Evolutionary conservation across 208 protist genomes (phyloP).

Genomic region (Trypanosoma brucei): DNA sequence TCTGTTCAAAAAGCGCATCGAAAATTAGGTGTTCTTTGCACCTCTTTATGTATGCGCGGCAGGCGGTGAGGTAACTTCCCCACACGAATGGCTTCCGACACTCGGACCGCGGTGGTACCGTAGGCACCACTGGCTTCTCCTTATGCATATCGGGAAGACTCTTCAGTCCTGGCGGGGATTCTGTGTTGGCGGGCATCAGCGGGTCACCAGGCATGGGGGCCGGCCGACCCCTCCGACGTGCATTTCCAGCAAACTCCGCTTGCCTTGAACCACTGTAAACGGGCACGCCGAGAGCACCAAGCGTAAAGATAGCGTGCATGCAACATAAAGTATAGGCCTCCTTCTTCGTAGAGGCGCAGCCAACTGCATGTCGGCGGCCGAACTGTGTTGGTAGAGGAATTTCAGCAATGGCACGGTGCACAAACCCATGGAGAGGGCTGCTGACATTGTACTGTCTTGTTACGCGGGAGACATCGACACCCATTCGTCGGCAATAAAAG

Average conservation of each 20-base stretch:
- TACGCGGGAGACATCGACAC: constrained; percentile 47
- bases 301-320: constrained; percentile 46
- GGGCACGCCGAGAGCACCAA: constrained; percentile 57
- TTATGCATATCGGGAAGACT: constrained; percentile 16
- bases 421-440: constrained; percentile 29
- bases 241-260: constrained; percentile 32
- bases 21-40: constrained; percentile 16
- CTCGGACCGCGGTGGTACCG: constrained; percentile 20
- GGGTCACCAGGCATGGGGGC: constrained; percentile 28
- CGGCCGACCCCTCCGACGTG: constrained; percentile 21
- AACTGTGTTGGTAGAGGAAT: constrained; percentile 50
- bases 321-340: constrained; percentile 49
- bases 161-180: constrained; percentile 58
- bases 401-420: constrained; percentile 76
- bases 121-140: constrained; percentile 12
- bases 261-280: constrained; percentile 47
- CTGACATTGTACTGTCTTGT: constrained; percentile 66
- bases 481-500: constrained; percentile 34
- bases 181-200: constrained; percentile 23
- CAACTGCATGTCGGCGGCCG: constrained; percentile 61
- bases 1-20: constrained; percentile 27
- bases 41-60: constrained; percentile 29
- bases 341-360: constrained; percentile 51
- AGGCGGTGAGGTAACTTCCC: constrained; percentile 25
- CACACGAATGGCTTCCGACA: constrained; percentile 22